Base-by-base conservation (phyloP, 1,139 yeast species). In the Hansenula sp. region DNA sequence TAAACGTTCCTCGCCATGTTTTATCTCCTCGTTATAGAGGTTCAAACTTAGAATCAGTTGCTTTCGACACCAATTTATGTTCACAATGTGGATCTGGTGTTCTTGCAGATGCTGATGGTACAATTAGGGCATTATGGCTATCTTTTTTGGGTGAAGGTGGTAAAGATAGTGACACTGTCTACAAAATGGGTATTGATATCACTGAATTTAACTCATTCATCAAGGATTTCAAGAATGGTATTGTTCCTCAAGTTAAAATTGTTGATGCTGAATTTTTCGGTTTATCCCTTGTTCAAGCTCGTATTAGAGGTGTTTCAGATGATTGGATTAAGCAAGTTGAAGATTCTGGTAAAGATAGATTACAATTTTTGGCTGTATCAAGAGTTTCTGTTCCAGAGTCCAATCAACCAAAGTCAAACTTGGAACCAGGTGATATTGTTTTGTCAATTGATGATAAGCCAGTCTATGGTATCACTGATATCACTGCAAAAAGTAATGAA, bases 271-370 rank as follows among this genome's bases (percentile, higher is more conserved):
- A 87, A 54, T 81, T 87, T 52, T 73, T 76, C 25, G 71, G 90
- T 0, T 69, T 84, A 38, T 75, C 87, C 1, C 71, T 88, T 21
- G 73, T 82, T 24, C 84, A 81, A 53, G 95, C 95, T 3, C 78
- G 96, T 61, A 76, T 86, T 37, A 73, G 88, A 55, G 95, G 95
- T 14, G 95, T 89, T 18, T 76, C 92, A 1, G 92, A 85, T 53
- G 79, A 78, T 32, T 87, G 96, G 95, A 83, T 89, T 47, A 59
- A 69, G 29, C 71, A 70, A 49, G 75, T 86, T 56, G 95, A 86
- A 59, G 70, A 74, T 26, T 61, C 64, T 14, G 68, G 72, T 25
- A 69, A 72, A 27, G 87, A 83, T 54, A 80, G 85, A 51, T 71
- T 83, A 38, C 88, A 86, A 55, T 76, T 89, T 46, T 74, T 87